Conservation (phyloP, 2,329 filamentous ascomycete species). For the Tolypocladium guangdongense region DNA sequence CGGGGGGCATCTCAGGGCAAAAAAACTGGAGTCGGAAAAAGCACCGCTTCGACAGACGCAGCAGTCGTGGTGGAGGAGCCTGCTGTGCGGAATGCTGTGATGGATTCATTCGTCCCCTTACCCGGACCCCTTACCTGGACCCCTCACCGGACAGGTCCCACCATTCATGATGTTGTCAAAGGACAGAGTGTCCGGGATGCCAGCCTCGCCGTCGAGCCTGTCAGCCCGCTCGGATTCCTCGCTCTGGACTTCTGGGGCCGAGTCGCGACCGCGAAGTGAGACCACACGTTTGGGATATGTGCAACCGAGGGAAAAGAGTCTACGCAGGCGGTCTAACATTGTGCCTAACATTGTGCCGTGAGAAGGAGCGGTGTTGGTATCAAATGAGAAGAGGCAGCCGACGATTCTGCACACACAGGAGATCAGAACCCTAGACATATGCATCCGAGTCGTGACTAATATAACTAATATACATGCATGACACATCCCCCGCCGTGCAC, state of each 20-base stretch:
- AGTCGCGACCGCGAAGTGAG: constrained; percentile 11
- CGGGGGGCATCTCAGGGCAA: constrained; percentile 7
- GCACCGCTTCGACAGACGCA: not conserved
- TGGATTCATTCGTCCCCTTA: not conserved
- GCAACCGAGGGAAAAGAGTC: constrained; percentile 16
- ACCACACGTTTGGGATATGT: constrained; percentile 34
- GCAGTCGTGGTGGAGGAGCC: constrained; percentile 12
- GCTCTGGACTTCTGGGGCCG: constrained; percentile 17
- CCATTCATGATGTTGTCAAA: constrained; percentile 69
- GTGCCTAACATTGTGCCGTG: not conserved
- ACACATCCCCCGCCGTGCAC: not conserved
- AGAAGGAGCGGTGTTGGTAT: not conserved
- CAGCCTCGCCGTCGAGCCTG: constrained; percentile 30
- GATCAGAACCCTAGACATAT: not conserved
- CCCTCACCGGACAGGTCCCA: constrained; percentile 69
- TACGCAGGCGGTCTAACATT: too few relatives aligned
- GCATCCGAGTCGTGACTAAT: not conserved
- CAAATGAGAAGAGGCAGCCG: not conserved
- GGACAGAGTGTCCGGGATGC: constrained; percentile 59
- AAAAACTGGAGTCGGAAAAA: not conserved
- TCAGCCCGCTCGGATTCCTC: constrained; percentile 32
- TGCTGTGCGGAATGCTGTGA: constrained; percentile 17
- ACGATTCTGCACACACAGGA: not conserved
- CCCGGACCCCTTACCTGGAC: too few relatives aligned
- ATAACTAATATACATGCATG: not conserved